Evolutionary conservation across 805 yeast genomes (phyloP), one percentile per base, ranked within the genome.

Genomic region (Saccharomycodes ludwigii): DNA sequence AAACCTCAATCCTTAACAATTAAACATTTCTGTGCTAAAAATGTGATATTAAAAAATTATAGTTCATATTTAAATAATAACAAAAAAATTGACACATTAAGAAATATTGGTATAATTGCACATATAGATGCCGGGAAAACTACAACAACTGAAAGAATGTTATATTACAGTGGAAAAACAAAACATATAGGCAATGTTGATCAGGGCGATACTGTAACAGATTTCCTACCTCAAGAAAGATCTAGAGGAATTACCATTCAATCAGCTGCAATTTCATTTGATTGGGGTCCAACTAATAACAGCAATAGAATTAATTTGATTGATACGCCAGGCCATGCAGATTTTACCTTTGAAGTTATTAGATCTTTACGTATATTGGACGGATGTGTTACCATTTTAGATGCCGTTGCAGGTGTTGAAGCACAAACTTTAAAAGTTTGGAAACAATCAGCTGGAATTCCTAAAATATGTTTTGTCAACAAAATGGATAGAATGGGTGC

Each of bases 101-200:
- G 98, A 38, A 88, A 91, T 55, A 82, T 91, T 21, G 98, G 98
- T 2, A 84, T 91, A 44, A 85, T 91, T 24, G 98, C 98, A n/a
- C 98, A 91, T 52, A 91, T 91, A 33, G 98, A 91, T 61, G 98
- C 98, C 3, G 98, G 98, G 0, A 91, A 91, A 55, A 91, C 98
- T 3, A 91, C 98, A 2, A 86, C 98, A 1, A 88, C 98, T 0
- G 98, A 91, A 52, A 63, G 97, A 28, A 81, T 91, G 84, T 70
- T 91, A n/a, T 88, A 68, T 49, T 86, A 80, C 50, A 68, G 86
- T 33, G 97, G 97, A 0, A 66, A 76, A 36, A 88, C 81, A 1
- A 62, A 64, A 18, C 53, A 84, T 16, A 76, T 91, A 3, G 98
- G 98, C 1, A 76, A 91, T 46, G 98, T 91, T 4, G 97, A 91